A percentile compares a stretch with the other conserved stretches of the same genome.
Conservation (phyloP, 805 yeast genomes). For the Limtongia smithiae region DNA sequence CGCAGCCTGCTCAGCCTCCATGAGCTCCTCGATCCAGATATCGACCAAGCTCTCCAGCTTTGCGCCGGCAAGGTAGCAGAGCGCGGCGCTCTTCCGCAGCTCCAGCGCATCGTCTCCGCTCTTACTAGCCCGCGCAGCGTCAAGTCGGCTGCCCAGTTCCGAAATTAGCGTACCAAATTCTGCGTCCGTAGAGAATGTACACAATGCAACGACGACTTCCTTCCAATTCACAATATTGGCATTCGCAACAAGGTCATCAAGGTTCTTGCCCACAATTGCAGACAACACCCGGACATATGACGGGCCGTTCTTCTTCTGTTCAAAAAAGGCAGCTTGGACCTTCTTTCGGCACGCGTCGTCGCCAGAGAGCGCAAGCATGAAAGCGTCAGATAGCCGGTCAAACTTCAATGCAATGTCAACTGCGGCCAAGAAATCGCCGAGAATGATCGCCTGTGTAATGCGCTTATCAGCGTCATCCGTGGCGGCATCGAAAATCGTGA, state of each 20-base stretch:
- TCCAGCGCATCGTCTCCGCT: constrained; percentile 30
- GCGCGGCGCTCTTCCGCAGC: constrained; percentile 68
- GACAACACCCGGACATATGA: constrained; percentile 72
- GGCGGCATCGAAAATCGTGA: constrained; percentile 37
- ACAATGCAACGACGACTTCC: constrained; percentile 66
- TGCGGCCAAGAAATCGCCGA: constrained; percentile 64
- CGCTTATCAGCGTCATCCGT: constrained; percentile 46
- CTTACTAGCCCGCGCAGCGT: constrained; percentile 36
- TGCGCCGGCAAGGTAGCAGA: constrained; percentile 74
- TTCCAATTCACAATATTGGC: constrained; percentile 81
- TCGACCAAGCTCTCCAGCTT: constrained; percentile 73
- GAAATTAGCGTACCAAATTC: constrained; percentile 55
- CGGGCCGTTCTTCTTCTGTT: constrained; percentile 49
- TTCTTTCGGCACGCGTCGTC: constrained; percentile 55
- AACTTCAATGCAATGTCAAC: constrained; percentile 61
- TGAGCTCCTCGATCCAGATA: constrained; percentile 80
- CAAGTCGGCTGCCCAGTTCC: constrained; percentile 74
- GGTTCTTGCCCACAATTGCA: constrained; percentile 51
- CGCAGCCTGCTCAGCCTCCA: constrained; percentile 40
- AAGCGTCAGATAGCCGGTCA: constrained; percentile 70
- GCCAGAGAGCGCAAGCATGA: constrained; percentile 67
- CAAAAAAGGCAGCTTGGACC: constrained; percentile 70
- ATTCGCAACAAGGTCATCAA: constrained; percentile 69
- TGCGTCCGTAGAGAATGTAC: constrained; percentile 48
- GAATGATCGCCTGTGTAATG: constrained; percentile 51